A percentile compares a stretch with the other conserved stretches of the same genome.
These are phyloP conservation scores for Basidiobolus meristosporus DNA, from an alignment of 371 early-diverging fungal genomes.

Conservation along the genomic window DNA sequence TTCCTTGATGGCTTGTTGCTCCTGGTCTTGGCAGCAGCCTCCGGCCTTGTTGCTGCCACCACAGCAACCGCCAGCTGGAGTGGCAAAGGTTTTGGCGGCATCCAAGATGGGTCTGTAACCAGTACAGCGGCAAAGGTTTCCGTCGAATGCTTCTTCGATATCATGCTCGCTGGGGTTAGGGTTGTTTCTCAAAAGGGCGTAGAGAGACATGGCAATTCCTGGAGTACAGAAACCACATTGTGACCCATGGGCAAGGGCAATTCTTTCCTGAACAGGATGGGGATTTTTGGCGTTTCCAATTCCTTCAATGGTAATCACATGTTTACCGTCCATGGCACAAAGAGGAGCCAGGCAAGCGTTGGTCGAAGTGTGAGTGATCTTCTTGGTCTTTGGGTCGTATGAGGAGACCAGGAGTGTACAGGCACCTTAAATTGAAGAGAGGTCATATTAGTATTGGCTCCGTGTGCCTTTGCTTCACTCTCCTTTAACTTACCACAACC, in stretches of 20 bases:
- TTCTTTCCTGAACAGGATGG: slow-evolving; percentile 46
- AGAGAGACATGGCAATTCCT: slow-evolving; percentile 67
- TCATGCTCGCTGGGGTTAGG: slow-evolving; percentile 32
- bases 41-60: not conserved
- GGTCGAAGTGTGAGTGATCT: slow-evolving; percentile 21
- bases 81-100: slow-evolving; percentile 32
- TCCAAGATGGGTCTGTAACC: slow-evolving; percentile 66
- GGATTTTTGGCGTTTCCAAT: slow-evolving; percentile 35
- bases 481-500: slow-evolving; percentile 21
- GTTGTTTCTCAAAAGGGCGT: slow-evolving; percentile 42
- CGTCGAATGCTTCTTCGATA: slow-evolving; percentile 61
- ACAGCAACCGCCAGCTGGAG: slow-evolving; percentile 8
- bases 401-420: slow-evolving; percentile 59
- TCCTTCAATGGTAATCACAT: slow-evolving; percentile 63
- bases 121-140: slow-evolving; percentile 69
- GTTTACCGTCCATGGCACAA: slow-evolving; percentile 47
- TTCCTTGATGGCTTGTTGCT: slow-evolving; percentile 4
- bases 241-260: slow-evolving; percentile 31
- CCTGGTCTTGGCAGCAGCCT: slow-evolving; percentile 5
- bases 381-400: slow-evolving; percentile 13
- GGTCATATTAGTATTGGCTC: not conserved
- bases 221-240: slow-evolving; percentile 78
- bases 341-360: slow-evolving; percentile 57
- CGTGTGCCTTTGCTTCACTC: not conserved
- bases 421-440: no score